Base-by-base conservation (phyloP, 331 rosid species). In the Malus hybrid region DNA sequence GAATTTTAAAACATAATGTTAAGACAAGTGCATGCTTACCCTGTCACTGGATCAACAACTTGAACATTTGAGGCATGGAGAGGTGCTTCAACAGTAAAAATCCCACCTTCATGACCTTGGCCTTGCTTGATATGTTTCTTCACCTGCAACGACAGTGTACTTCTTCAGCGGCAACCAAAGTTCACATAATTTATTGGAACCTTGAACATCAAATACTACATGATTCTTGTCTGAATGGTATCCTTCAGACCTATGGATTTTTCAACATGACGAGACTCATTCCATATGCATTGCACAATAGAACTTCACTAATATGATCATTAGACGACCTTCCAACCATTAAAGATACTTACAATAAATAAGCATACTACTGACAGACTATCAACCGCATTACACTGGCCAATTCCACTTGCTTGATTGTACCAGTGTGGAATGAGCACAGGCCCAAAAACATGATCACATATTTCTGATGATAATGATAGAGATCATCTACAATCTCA, bases 51-150 rank as follows among this genome's bases (percentile, higher is more conserved):
- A 73, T 93, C 98, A 86, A 91, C 6, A 79, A 90, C 90, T 78
- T 91, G 96, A 61, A 93, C 96, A 68, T 93, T 93, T 24, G 96
- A 91, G 69, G 77, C 96, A 78, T 93, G 98, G 36, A 93, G 66
- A 27, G 96, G 96, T 39, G 96, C 98, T 86, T 93, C 98, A 14
- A 93, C 96, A 0, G 93, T 69, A 81, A 93, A 93, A 59, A 93
- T 93, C 29, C 98, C 96, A 54, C 98, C 97, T 83, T 93, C 98
- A 66, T 91, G 96, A 20, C 98, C 97, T 78, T 88, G 96, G 34
- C 98, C 98, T 87, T 91, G 97, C 79, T 91, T 91, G 50, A 93
- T 91, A 77, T 93, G 98, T 80, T 91, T 93, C 87, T 93, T 90
- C 27, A 91, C 91, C 98, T 93, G 72, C 19, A 80, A 67, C 16